Evolutionary conservation across 257 asterid genomes (phyloP).

Genomic region (Ilex asprella): DNA sequence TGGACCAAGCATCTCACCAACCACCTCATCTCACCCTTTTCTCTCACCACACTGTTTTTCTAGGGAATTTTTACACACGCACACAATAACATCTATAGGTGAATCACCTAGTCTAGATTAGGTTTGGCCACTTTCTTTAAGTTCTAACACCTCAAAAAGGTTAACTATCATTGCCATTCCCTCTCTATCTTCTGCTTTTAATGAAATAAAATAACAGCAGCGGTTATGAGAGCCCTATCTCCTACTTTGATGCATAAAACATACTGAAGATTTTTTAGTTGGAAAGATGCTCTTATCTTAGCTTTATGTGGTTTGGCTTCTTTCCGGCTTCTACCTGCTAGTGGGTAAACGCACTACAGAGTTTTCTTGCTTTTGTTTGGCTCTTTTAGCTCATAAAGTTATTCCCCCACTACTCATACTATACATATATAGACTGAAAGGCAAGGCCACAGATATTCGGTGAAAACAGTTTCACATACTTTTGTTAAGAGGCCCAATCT

Average conservation of each 20-base stretch:
- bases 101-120: too few species aligned
- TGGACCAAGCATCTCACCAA: too few species aligned
- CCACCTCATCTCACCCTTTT: too few species aligned
- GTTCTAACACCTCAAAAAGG: neutral
- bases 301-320: constrained; percentile 33
- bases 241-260: neutral
- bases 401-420: constrained; percentile 27
- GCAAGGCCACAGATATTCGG: constrained; percentile 1
- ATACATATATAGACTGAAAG: constrained; percentile 1
- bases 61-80: too few species aligned
- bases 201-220: neutral
- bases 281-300: constrained; percentile 16
- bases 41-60: too few species aligned
- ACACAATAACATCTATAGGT: too few species aligned
- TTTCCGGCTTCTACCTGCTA: constrained; percentile 22
- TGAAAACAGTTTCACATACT: neutral
- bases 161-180: neutral
- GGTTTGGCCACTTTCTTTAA: neutral
- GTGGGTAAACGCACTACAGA: constrained; percentile 18
- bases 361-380: constrained; percentile 31
- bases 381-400: constrained; percentile 27
- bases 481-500: neutral
- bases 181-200: neutral
- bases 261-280: neutral
- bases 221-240: neutral